Percentiles rank a stretch among this genome's conserved stretches.
Evolutionary conservation across 768 basidiomycete genomes (phyloP).

Genomic region (Coprinopsis cinerea): DNA sequence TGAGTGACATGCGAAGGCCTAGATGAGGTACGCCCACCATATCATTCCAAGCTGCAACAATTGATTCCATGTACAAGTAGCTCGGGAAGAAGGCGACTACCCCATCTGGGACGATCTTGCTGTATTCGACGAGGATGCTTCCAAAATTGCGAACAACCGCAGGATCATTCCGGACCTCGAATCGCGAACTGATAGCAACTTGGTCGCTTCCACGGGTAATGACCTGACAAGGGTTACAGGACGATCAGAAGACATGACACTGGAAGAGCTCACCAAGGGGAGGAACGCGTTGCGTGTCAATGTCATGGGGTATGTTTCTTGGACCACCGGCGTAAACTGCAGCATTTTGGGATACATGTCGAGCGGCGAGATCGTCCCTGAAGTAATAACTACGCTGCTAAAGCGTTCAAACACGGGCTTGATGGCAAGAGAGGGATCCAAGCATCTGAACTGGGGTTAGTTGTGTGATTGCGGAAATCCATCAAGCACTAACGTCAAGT

Average conservation of each 20-base stretch:
- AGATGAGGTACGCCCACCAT: conserved; percentile 65
- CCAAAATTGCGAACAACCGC: conserved; percentile 99
- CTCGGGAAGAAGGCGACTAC: conserved; percentile 99
- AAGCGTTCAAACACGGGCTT: conserved; percentile 98
- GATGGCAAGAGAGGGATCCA: conserved; percentile 96
- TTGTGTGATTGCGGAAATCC: conserved; percentile 9
- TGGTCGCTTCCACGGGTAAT: conserved; percentile 98
- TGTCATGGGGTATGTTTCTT: conserved; percentile 98
- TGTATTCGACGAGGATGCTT: conserved; percentile 95
- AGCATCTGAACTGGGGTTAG: conserved; percentile 53
- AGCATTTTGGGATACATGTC: conserved; percentile 99
- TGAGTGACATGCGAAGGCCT: conserved; percentile 3
- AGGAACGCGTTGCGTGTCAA: conserved; percentile 93
- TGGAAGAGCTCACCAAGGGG: conserved; percentile 61
- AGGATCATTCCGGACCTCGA: conserved; percentile 98
- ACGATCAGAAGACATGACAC: conserved; percentile 7
- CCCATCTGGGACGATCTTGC: conserved; percentile 96
- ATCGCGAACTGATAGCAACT: conserved; percentile 96
- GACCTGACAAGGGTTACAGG: conserved; percentile 45
- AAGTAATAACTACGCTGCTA: conserved; percentile 97
- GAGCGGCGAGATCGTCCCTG: conserved; percentile 94
- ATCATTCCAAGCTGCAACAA: conserved; percentile 99
- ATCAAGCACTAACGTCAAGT: conserved; percentile 66
- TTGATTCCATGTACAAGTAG: conserved; percentile 99
- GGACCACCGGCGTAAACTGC: conserved; percentile 93